These are phyloP conservation scores for Arabis alpina DNA, from an alignment of 345 rosid genomes.

Conservation along the genomic window DNA sequence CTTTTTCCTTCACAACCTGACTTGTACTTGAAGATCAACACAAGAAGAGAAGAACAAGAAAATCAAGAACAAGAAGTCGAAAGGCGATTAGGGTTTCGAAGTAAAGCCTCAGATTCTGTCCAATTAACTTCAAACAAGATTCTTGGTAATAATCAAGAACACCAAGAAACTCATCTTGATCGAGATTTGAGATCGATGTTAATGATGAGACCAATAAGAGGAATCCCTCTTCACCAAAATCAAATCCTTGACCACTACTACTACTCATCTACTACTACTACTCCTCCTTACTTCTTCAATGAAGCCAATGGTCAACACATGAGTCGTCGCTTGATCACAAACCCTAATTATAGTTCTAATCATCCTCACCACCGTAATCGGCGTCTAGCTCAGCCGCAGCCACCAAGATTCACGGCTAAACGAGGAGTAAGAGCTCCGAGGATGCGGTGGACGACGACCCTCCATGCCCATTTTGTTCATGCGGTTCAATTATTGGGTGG, in stretches of 20 bases:
- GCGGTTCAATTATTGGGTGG: conserved; percentile 99
- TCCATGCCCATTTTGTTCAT: conserved; percentile 97
- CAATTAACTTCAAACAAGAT: conserved; percentile 37
- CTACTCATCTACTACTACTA: conserved; percentile 30
- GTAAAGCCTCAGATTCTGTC: conserved; percentile 36
- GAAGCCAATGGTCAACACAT: conserved; percentile 37
- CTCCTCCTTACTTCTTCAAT: conserved; percentile 35
- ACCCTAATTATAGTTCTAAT: conserved; percentile 42
- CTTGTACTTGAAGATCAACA: conserved; percentile 40
- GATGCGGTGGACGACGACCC: conserved; percentile 98
- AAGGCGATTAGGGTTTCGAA: conserved; percentile 38
- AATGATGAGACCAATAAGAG: conserved; percentile 79
- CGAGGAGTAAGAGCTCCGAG: conserved; percentile 82
- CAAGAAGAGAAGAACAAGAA: conserved; percentile 19
- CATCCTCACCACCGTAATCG: conserved; percentile 25
- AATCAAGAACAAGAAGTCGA: conserved; percentile 31
- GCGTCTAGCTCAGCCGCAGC: conserved; percentile 46
- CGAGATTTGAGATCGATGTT: conserved; percentile 64
- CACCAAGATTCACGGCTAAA: conserved; percentile 55
- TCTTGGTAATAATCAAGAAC: conserved; percentile 21
- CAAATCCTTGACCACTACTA: conserved; percentile 45
- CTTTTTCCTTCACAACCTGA: conserved; percentile 45
- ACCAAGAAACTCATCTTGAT: conserved; percentile 36
- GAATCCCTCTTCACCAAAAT: conserved; percentile 80
- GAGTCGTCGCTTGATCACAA: conserved; percentile 6